Evolutionary conservation across 768 basidiomycete species (phyloP), one percentile per base, ranked within the genome.

Genomic region (Solioccasus polychromus): DNA sequence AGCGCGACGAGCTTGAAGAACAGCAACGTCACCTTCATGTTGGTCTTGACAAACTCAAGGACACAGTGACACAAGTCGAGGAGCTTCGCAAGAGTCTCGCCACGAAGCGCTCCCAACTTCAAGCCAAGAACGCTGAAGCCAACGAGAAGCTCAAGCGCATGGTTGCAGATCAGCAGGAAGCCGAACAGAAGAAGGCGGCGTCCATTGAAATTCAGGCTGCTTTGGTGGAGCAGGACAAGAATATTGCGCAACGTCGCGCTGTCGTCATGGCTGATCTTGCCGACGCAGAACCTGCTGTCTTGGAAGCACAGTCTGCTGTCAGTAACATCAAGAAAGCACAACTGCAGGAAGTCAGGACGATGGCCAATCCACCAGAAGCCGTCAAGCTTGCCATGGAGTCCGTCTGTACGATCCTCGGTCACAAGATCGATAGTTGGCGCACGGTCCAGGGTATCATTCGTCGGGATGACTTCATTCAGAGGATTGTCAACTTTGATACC

Each of bases 371-470:
- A 36, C 96, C 96, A 0, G 96, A 98, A 64, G 88, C 91, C 5
- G 94, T 98, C 55, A 98, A 98, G 66, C 69, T 95, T 35, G 92
- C 96, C 14, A 98, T 98, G 93, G 96, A 98, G 61, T 96, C 94
- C 2, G 95, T 96, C 31, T 98, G 96, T 66, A 93, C 90, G 12
- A 76, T 96, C 36, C 82, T 99, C 18, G 96, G 96, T 7, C 91
- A 97, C 71, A 92, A 92, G 68, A 89, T 98, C 58, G 96, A 99
- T 59, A 84, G 83, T 62, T 99, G 96, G 96, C 84, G 91, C 50
- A 82, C 93, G 2, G 92, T 99, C 8, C 94, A 97, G 65, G 83
- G 84, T 49, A 89, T 97, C 68, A 92, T 98, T 55, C 89, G 96
- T 47, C 82, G 92, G 25, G 96, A 98, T 51, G 92, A 96, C 65